Base-by-base conservation (phyloP, 129 eudicot genomes). In the Erigeron canadensis region DNA sequence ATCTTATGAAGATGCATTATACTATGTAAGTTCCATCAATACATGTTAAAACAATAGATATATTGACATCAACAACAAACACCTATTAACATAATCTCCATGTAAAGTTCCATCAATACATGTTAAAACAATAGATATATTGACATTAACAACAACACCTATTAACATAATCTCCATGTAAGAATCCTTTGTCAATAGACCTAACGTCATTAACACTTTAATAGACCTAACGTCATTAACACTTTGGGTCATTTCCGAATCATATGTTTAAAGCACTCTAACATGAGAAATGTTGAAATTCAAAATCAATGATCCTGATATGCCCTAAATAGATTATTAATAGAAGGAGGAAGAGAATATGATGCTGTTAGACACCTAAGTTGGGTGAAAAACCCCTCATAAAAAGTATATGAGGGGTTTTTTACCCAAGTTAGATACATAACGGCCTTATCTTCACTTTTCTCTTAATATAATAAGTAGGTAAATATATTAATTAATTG, bases 101-200 rank as follows among this genome's bases (percentile, higher is more conserved):
- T n/a, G n/a, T n/a, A n/a, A 34, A 45, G 84, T 79, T 34, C 96
- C 91, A 68, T 90, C 91, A 65, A 71, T 69, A 21, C 85, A 70
- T 80, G 86, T 80, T 60, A 95, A 67, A 85, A 90, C 97, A 74
- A 90, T 86, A 51, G 75, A 47, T 15, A 95, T 77, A 70, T 76
- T 80, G 76, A 88, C 91, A 82, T 86, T 95, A 40, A 95, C 88
- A 76, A 95, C 97, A 42, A 86, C 79, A 41, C 97, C 99, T 59
- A 90, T 90, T 84, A 58, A 95, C 99, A 80, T 78, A 95, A 84
- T 90, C 97, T 48, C 99, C 99, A 41, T 87, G 97, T 65, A 86
- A 73, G 74, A 90, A 95, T 23, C 85, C 94, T 71, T 97, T 81
- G 83, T 95, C 99, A 46, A 88, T 75, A 37, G n/a, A n/a, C n/a